A percentile compares a stretch with the other conserved stretches of the same genome.
Conservation (phyloP, 2,329 filamentous ascomycete species). For the Pleoardoris graminearum region DNA sequence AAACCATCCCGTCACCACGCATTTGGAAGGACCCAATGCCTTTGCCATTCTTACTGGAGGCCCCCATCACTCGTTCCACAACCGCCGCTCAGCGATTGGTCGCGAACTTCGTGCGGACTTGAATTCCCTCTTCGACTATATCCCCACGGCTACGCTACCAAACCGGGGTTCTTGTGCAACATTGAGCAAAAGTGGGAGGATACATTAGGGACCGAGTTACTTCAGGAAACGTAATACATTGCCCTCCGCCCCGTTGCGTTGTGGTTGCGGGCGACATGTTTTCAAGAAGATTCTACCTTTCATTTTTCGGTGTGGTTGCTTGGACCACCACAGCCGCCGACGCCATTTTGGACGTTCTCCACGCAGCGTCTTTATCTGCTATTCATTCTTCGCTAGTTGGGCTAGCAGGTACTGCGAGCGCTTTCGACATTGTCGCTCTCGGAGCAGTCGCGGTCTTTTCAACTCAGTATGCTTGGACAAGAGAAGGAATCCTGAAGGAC, state of each 20-base stretch:
- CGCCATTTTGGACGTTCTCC: constrained; percentile 42
- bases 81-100: neutral
- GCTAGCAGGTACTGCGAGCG: constrained; percentile 37
- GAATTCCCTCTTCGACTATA: neutral
- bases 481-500: constrained; percentile 25
- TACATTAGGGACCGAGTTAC: constrained; percentile 2
- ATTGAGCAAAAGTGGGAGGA: neutral
- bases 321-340: constrained; percentile 42
- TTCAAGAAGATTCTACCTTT: constrained; percentile 34
- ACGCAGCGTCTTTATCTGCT: constrained; percentile 37
- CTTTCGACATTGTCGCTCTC: constrained; percentile 36
- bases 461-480: constrained; percentile 35
- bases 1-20: neutral
- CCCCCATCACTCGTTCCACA: neutral
- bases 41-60: neutral
- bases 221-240: neutral
- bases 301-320: constrained; percentile 38
- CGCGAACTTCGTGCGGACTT: neutral
- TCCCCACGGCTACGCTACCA: neutral
- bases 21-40: constrained; percentile 1
- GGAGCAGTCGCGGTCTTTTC: constrained; percentile 35
- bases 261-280: constrained; percentile 18
- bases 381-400: constrained; percentile 28
- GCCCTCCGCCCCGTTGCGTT: neutral
- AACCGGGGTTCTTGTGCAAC: neutral